Percentiles rank a stretch among this genome's conserved stretches.
Evolutionary conservation across 2,329 filamentous ascomycete genomes (phyloP).

Genomic region (Teratosphaeria destructans): DNA sequence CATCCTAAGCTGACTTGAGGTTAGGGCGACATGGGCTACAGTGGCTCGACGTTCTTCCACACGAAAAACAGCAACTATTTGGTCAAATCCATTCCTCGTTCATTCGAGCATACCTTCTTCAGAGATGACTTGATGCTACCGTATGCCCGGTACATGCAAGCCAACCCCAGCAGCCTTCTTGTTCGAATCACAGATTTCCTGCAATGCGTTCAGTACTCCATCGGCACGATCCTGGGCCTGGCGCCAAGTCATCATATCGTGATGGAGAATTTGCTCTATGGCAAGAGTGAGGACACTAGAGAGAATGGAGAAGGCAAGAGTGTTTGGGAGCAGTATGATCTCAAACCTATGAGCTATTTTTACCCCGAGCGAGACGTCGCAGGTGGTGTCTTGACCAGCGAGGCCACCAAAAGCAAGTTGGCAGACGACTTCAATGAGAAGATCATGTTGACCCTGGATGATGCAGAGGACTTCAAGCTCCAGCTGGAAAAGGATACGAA

Average conservation of each 20-base stretch:
- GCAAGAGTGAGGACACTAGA: conserved; percentile 38
- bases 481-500: conserved; percentile 51
- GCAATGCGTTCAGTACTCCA: conserved; percentile 39
- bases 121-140: conserved; percentile 53
- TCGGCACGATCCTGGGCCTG: conserved; percentile 50
- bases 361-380: conserved; percentile 64
- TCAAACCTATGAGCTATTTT: conserved; percentile 67
- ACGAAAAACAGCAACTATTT: conserved; percentile 57
- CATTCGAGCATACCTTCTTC: conserved; percentile 63
- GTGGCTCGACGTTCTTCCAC: conserved; percentile 64
- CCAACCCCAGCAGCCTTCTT: conserved; percentile 50
- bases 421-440: conserved; percentile 60
- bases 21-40: conserved; percentile 58
- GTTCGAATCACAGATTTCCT: conserved; percentile 64
- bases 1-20: neutral
- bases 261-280: conserved; percentile 66
- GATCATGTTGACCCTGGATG: conserved; percentile 44
- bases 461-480: conserved; percentile 47
- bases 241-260: conserved; percentile 63
- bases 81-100: conserved; percentile 59
- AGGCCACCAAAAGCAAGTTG: conserved; percentile 55
- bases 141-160: conserved; percentile 54
- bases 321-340: conserved; percentile 61
- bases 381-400: conserved; percentile 50
- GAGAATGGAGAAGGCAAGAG: conserved; percentile 16